phyloP scores from a whole-genome alignment of 129 eudicot genomes.

The Tagetes patula region DNA sequence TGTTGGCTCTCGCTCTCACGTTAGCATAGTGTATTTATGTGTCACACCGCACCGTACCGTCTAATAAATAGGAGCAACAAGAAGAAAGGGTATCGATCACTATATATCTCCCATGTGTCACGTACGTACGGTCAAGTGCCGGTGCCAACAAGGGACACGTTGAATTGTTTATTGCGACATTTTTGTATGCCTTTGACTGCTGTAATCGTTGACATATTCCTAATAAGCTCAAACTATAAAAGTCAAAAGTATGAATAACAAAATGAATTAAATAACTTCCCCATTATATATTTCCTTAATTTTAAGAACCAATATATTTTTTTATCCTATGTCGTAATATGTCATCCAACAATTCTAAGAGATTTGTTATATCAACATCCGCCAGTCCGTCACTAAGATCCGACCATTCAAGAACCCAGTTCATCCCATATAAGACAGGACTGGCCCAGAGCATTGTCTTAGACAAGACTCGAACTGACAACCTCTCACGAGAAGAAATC shows the following conservation, averaged over 20 bases:
- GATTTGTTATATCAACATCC: too few relatives aligned
- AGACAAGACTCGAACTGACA: too few relatives aligned
- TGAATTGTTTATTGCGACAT: constrained; percentile 20
- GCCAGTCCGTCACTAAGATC: too few relatives aligned
- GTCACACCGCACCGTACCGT: too few relatives aligned
- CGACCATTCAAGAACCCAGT: too few relatives aligned
- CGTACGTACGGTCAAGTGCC: constrained; percentile 39
- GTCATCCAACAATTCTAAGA: background rate
- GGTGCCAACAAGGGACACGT: constrained; percentile 41
- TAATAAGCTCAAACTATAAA: background rate
- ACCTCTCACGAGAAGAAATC: too few relatives aligned
- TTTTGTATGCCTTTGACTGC: constrained; percentile 27
- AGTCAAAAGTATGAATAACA: constrained; percentile 29
- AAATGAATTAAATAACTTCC: background rate
- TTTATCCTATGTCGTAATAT: background rate
- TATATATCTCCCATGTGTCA: constrained; percentile 23
- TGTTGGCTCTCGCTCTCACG: too few relatives aligned
- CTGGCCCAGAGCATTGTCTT: too few relatives aligned
- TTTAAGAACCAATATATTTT: background rate
- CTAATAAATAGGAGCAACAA: constrained; percentile 13
- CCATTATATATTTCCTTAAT: too few relatives aligned
- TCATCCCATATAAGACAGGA: too few relatives aligned
- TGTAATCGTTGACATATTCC: constrained; percentile 28
- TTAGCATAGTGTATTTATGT: too few relatives aligned
- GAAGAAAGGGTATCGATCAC: background rate